Evolutionary conservation across 768 basidiomycete species (phyloP), one percentile per base, ranked within the genome.

Genomic region (Tricholoma saponaceum): DNA sequence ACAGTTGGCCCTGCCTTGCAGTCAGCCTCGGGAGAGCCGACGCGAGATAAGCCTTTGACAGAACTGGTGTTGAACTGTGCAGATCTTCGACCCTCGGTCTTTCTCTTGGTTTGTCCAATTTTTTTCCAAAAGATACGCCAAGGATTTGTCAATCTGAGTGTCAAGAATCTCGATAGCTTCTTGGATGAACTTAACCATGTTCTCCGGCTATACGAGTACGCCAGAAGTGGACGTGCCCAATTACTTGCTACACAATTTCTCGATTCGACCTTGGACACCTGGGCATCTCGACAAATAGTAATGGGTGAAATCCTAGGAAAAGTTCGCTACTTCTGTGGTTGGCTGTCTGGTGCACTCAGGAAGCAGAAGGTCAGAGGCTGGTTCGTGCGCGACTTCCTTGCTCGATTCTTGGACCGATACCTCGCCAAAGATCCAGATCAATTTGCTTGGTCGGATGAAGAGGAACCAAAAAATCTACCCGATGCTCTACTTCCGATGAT

Each of bases 391-490:
- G 86, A 91, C 63, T 66, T 75, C 25, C 73, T 90, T 28, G 74
- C 84, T 44, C 74, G 76, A 30, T 89, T 96, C 67, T 70, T 94
- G 49, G 84, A 86, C 58, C 68, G 67, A 43, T 93, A 89, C 66
- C 75, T 95, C 20, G 64, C 65, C 10, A 65, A 74, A 51, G 89
- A 93, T 64, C 85, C 84, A 0, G 62, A 63, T 9, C 78, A 86
- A 58, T 57, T 62, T 18, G 68, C 78, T 35, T 87, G 89, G 88
- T 64, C 60, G 4, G 33, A 46, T 18, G 70, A 74, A 43, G 67
- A 74, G 32, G 59, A 67, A 12, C 62, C 63, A 12, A 58, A 69
- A n/a, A 58, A 59, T 37, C 62, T 76, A 59, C 82, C 87, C 12
- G 65, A 77, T 54, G 59, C 62, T 62, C 66, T 84, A 30, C 75